phyloP scores from a whole-genome alignment of 140 eudicot genomes.

The Erigeron philadelphicus region DNA sequence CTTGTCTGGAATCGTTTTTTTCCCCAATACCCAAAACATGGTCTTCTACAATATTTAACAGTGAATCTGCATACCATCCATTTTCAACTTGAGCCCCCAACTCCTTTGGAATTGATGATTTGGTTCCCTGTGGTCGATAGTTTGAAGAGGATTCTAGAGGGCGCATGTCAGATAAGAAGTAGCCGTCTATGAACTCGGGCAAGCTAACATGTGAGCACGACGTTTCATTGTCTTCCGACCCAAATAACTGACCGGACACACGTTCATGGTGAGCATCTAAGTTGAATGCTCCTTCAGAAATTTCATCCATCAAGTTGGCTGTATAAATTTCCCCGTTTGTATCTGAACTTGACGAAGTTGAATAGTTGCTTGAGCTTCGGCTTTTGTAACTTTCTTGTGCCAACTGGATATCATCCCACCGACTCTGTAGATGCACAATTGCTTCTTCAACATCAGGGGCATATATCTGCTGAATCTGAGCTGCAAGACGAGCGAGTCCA shows the following conservation, averaged over 20 bases:
- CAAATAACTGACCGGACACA: constrained; percentile 21
- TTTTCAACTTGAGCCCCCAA: constrained; percentile 38
- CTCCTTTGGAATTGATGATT: constrained; percentile 24
- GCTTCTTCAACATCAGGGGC: constrained; percentile 90
- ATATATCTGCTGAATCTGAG: constrained; percentile 77
- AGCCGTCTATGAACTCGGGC: constrained; percentile 67
- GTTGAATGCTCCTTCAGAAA: constrained; percentile 74
- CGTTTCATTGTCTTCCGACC: constrained; percentile 28
- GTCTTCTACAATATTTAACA: constrained; percentile 54
- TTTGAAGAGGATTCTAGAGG: constrained; percentile 37
- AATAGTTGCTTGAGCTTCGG: constrained; percentile 21
- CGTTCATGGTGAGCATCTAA: constrained; percentile 28
- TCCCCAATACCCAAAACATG: constrained; percentile 45
- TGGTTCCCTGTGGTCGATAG: constrained; percentile 32
- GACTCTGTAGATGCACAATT: constrained; percentile 66
- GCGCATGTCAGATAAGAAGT: constrained; percentile 58
- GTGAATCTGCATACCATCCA: constrained; percentile 68
- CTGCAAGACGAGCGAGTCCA: constrained; percentile 63
- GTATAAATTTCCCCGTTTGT: constrained; percentile 27
- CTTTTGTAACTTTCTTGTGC: constrained; percentile 35
- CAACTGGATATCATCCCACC: constrained; percentile 69
- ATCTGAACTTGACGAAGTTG: constrained; percentile 40
- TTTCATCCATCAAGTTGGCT: constrained; percentile 66
- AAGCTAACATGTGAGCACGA: constrained; percentile 25
- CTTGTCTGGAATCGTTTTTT: constrained; percentile 16